Percentiles rank a stretch among this genome's conserved stretches.
Evolutionary conservation across 2,329 filamentous ascomycete genomes (phyloP).

Genomic region (Alternaria arborescens): DNA sequence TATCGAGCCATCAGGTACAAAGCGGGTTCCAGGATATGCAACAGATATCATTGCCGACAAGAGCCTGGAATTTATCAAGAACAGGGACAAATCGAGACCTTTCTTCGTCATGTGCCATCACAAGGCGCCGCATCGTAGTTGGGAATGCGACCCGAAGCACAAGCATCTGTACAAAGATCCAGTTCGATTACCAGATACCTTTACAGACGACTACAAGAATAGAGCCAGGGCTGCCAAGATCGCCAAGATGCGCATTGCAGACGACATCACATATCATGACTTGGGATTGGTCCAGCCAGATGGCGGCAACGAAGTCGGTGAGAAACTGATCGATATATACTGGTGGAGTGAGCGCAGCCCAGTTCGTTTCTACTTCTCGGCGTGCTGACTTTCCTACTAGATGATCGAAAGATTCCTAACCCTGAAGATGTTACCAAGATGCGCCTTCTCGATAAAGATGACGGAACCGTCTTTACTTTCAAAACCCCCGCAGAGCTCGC

Average conservation of each 20-base stretch:
- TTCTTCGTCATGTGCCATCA: slow-evolving; percentile 67
- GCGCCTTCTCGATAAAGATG: slow-evolving; percentile 57
- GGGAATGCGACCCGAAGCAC: slow-evolving; percentile 62
- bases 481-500: slow-evolving; percentile 53
- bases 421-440: slow-evolving; percentile 44
- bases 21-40: slow-evolving; percentile 55
- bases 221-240: slow-evolving; percentile 59
- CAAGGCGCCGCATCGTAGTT: slow-evolving; percentile 63
- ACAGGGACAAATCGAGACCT: slow-evolving; percentile 47
- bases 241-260: slow-evolving; percentile 62
- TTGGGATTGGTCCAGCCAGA: slow-evolving; percentile 61
- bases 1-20: slow-evolving; percentile 52
- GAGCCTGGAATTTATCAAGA: slow-evolving; percentile 43
- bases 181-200: slow-evolving; percentile 61
- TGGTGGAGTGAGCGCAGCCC: not conserved
- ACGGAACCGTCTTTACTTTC: slow-evolving; percentile 59
- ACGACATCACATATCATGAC: slow-evolving; percentile 63
- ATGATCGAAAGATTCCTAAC: slow-evolving; percentile 53
- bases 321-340: slow-evolving; percentile 31
- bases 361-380: not conserved
- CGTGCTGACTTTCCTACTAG: slow-evolving; percentile 13
- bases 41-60: slow-evolving; percentile 64
- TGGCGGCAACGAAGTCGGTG: slow-evolving; percentile 55
- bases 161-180: slow-evolving; percentile 59
- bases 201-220: slow-evolving; percentile 64